A percentile compares a stretch with the other conserved stretches of the same genome.
Evolutionary conservation across 345 rosid species (phyloP).

Genomic region (Eucalyptus brandiana): DNA sequence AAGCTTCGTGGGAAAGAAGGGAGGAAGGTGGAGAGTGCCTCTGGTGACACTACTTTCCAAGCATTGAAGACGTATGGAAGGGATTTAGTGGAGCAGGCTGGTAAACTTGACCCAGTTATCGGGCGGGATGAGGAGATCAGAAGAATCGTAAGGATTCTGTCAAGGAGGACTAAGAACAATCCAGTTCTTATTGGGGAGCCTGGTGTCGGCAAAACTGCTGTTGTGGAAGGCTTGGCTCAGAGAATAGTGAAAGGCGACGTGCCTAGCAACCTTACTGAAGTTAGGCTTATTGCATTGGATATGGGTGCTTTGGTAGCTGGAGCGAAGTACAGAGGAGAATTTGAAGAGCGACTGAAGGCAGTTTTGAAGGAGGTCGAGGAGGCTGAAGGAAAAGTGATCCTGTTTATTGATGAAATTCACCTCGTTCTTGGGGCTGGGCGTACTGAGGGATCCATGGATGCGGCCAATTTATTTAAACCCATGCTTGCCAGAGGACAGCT

Average conservation of each 20-base stretch:
- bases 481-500: slow-evolving; percentile 97
- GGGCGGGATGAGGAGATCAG: slow-evolving; percentile 89
- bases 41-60: slow-evolving; percentile 67
- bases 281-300: slow-evolving; percentile 75
- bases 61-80: slow-evolving; percentile 88
- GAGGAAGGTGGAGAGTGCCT: slow-evolving; percentile 49
- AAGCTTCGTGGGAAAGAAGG: slow-evolving; percentile 88
- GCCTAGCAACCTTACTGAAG: slow-evolving; percentile 78
- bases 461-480: slow-evolving; percentile 88
- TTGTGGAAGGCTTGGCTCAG: slow-evolving; percentile 90
- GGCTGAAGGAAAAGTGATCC: slow-evolving; percentile 85
- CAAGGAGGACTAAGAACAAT: slow-evolving; percentile 86
- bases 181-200: slow-evolving; percentile 96
- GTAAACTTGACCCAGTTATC: slow-evolving; percentile 89
- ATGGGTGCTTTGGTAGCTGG: slow-evolving; percentile 90
- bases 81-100: slow-evolving; percentile 87
- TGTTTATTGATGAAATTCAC: slow-evolving; percentile 92
- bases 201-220: slow-evolving; percentile 94
- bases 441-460: slow-evolving; percentile 93
- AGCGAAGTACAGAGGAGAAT: slow-evolving; percentile 84
- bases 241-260: slow-evolving; percentile 85
- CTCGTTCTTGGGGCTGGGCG: slow-evolving; percentile 97
- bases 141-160: slow-evolving; percentile 73
- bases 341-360: slow-evolving; percentile 73
- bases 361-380: slow-evolving; percentile 95